These are phyloP conservation scores for Tricholoma matsutake DNA, from an alignment of 768 basidiomycete species.

Conservation along the genomic window DNA sequence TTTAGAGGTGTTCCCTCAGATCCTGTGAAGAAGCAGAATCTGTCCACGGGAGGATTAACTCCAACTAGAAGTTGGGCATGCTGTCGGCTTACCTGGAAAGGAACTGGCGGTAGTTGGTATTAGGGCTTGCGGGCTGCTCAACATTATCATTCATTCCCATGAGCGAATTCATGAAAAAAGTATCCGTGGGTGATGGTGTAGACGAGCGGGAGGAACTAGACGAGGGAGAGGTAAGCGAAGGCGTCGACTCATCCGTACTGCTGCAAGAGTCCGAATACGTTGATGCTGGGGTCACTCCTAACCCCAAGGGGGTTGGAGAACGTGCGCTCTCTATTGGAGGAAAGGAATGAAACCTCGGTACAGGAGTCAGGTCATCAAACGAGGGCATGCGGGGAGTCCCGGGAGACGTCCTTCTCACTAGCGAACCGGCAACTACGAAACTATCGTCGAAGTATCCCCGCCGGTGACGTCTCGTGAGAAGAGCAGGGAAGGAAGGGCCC, in stretches of 20 bases:
- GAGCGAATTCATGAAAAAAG: constrained; percentile 20
- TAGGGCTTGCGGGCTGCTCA: constrained; percentile 23
- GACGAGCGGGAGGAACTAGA: constrained; percentile 41
- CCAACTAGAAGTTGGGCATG: neutral
- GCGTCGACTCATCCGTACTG: constrained; percentile 40
- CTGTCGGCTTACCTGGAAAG: constrained; percentile 51
- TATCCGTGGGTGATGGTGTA: constrained; percentile 39
- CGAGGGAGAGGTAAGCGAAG: constrained; percentile 41
- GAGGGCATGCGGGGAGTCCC: constrained; percentile 37
- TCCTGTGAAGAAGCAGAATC: constrained; percentile 84
- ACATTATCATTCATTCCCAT: constrained; percentile 14
- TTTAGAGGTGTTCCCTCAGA: constrained; percentile 4
- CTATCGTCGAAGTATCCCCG: constrained; percentile 52
- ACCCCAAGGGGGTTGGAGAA: neutral
- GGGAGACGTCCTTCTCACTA: constrained; percentile 45
- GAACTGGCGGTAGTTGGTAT: constrained; percentile 55
- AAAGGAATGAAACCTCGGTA: constrained; percentile 35
- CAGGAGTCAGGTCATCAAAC: constrained; percentile 21
- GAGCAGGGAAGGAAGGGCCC: constrained; percentile 26
- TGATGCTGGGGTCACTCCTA: neutral
- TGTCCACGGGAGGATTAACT: constrained; percentile 23
- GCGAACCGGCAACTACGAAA: constrained; percentile 23
- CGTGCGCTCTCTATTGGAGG: constrained; percentile 20
- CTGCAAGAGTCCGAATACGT: constrained; percentile 17
- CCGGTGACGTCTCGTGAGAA: constrained; percentile 45